phyloP scores from a whole-genome alignment of 2,329 filamentous ascomycete genomes.

The Sclerotinia sclerotiorum region DNA sequence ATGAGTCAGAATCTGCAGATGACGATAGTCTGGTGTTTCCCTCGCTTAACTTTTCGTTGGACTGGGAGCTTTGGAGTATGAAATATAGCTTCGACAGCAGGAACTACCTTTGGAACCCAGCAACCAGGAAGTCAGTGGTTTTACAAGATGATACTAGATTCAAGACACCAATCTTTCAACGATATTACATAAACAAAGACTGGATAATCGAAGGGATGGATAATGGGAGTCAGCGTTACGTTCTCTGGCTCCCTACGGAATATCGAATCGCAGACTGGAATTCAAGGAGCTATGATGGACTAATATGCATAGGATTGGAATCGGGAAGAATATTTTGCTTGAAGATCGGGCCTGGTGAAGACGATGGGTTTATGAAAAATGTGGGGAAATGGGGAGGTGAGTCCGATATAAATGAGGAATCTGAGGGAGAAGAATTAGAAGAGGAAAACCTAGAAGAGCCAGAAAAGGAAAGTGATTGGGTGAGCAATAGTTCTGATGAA shows the following conservation, averaged over 20 bases:
- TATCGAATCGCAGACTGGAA: not conserved
- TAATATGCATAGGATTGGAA: not conserved
- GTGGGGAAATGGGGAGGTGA: not conserved
- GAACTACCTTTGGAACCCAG: not conserved
- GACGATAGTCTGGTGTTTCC: too few species aligned
- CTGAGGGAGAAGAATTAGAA: not conserved
- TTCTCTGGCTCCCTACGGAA: not conserved
- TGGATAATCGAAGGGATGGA: not conserved
- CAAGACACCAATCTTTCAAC: not conserved
- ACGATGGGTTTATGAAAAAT: not conserved
- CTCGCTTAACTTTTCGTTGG: not conserved
- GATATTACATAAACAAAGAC: accelerated
- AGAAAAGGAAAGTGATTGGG: too few species aligned
- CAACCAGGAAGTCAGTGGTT: not conserved
- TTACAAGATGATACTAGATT: not conserved
- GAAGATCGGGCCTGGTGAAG: not conserved
- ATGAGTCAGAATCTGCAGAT: not conserved
- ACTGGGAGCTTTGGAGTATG: not conserved
- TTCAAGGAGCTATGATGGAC: not conserved
- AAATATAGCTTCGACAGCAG: not conserved
- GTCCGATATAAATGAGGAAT: not conserved
- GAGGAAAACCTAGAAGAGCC: not conserved
- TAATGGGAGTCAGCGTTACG: accelerated
- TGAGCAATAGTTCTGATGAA: not conserved
- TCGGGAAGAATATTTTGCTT: not conserved